Percentiles rank a stretch among this genome's conserved stretches.
Evolutionary conservation across 1,139 yeast genomes (phyloP).

Genomic region (Geotrichum reessii): DNA sequence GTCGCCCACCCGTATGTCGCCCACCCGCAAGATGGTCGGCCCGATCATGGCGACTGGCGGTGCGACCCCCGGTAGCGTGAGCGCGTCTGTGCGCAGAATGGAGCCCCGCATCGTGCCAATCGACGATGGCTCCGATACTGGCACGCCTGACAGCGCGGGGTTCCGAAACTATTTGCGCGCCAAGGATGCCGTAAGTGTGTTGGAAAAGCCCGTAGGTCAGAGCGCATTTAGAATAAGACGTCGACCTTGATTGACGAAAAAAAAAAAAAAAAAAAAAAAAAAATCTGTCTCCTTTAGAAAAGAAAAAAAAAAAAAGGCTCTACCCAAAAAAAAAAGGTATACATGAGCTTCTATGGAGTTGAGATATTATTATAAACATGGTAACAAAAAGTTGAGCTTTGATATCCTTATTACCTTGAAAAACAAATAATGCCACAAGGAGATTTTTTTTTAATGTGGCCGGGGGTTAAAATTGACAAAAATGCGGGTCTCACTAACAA

Average conservation of each 20-base stretch:
- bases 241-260: no score
- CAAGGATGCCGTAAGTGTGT: constrained; percentile 14
- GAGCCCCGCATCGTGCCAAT: constrained; percentile 18
- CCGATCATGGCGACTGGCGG: constrained; percentile 7
- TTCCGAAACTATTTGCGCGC: not conserved
- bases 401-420: no score
- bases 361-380: not conserved
- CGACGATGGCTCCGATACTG: constrained; percentile 14
- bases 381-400: no score
- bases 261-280: no score
- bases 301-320: no score
- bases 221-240: constrained; percentile 21
- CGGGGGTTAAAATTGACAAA: no score
- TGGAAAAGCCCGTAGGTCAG: constrained; percentile 24
- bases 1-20: constrained; percentile 18
- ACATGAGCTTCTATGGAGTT: not conserved
- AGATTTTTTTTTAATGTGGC: no score
- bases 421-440: no score
- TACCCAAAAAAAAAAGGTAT: not conserved
- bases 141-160: not conserved
- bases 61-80: constrained; percentile 8
- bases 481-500: no score
- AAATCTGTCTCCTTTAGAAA: not conserved
- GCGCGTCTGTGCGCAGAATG: constrained; percentile 12
- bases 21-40: constrained; percentile 13